Evolutionary conservation across 805 yeast species (phyloP).

Genomic region (Allodekkera sacchari): DNA sequence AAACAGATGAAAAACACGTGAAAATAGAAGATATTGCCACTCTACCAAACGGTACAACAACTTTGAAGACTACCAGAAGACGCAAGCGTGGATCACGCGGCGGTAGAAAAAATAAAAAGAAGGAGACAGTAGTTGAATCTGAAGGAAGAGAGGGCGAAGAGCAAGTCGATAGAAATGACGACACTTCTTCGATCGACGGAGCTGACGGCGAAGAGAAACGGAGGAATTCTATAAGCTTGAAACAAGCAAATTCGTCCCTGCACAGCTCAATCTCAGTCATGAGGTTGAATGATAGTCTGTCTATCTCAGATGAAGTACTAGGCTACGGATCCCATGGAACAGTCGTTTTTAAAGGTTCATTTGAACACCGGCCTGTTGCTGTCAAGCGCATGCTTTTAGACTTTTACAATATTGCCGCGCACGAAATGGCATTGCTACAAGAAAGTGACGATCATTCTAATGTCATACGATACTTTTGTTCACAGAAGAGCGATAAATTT

Average conservation of each 20-base stretch:
- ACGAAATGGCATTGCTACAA: constrained; percentile 77
- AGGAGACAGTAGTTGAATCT: constrained; percentile 10
- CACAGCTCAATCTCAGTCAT: constrained; percentile 8
- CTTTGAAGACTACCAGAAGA: constrained; percentile 30
- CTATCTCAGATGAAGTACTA: constrained; percentile 63
- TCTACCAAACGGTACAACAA: constrained; percentile 4
- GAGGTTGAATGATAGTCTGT: constrained; percentile 32
- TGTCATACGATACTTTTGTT: constrained; percentile 86
- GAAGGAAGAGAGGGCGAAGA: no score
- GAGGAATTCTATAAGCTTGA: neutral
- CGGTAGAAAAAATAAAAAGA: constrained; percentile 52
- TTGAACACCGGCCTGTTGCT: constrained; percentile 91
- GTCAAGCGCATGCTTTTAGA: constrained; percentile 90
- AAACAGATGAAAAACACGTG: neutral
- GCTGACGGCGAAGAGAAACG: neutral
- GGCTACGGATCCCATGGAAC: constrained; percentile 98
- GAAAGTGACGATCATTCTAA: constrained; percentile 97
- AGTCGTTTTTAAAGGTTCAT: constrained; percentile 81
- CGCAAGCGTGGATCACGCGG: constrained; percentile 85
- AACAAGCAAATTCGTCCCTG: constrained; percentile 4
- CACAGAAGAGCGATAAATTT: constrained; percentile 83
- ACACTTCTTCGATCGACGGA: neutral
- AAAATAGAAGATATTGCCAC: constrained; percentile 7
- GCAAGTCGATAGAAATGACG: no score
- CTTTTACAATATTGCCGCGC: constrained; percentile 89